Evolutionary conservation across 2,329 filamentous ascomycete species (phyloP).

Genomic region (Stachybotrys echinatus): DNA sequence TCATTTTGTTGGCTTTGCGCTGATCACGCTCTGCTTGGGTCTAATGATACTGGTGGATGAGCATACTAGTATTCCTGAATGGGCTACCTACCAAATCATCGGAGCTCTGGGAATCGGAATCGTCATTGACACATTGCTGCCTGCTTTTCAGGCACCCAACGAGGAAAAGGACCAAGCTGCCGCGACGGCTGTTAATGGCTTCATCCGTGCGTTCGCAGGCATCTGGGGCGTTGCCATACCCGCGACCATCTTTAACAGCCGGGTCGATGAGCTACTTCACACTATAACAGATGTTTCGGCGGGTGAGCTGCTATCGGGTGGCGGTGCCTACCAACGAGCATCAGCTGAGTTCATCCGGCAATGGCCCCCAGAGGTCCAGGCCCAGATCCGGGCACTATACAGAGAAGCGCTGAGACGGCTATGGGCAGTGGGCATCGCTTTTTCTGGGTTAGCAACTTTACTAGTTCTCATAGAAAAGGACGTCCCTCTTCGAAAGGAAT

Average conservation of each 20-base stretch:
- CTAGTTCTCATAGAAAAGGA: neutral
- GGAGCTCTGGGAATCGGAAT: constrained; percentile 35
- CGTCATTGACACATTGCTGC: constrained; percentile 34
- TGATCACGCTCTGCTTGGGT: constrained; percentile 35
- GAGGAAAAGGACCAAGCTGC: constrained; percentile 27
- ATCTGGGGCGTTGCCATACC: neutral
- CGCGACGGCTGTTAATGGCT: constrained; percentile 32
- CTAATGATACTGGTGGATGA: constrained; percentile 31
- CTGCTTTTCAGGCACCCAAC: constrained; percentile 33
- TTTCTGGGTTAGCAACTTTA: neutral
- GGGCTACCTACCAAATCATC: constrained; percentile 34
- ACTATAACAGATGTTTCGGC: neutral
- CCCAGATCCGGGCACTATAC: neutral
- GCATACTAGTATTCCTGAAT: constrained; percentile 24
- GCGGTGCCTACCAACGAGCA: neutral
- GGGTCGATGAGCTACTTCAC: neutral
- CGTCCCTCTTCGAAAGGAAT: neutral
- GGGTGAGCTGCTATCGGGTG: neutral
- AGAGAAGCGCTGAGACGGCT: neutral
- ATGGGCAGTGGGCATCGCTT: neutral
- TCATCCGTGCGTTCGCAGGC: constrained; percentile 34
- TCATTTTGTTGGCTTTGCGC: constrained; percentile 27
- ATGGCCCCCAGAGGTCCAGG: neutral
- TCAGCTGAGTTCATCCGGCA: neutral
- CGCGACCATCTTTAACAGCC: neutral